Conservation (phyloP, 306 rosid genomes). For the Prunus campanulata region DNA sequence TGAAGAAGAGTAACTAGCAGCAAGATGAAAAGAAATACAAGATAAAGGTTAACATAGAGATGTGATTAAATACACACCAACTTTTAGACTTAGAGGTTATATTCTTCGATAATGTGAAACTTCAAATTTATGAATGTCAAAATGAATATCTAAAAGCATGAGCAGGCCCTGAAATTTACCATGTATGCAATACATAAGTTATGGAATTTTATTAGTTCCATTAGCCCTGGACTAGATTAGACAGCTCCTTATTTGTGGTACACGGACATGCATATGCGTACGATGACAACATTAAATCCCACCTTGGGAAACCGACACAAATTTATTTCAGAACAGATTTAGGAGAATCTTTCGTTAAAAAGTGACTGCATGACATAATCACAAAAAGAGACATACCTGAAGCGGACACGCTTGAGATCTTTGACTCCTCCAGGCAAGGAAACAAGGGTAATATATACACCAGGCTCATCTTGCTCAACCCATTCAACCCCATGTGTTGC, state of each 20-base stretch:
- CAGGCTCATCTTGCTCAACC: slow-evolving; percentile 95
- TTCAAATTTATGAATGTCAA: background rate
- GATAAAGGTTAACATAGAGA: background rate
- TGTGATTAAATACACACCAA: background rate
- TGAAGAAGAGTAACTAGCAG: background rate
- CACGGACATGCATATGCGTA: background rate
- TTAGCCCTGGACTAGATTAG: background rate
- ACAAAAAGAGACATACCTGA: slow-evolving; percentile 55
- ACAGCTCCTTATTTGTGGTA: background rate
- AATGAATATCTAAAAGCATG: background rate
- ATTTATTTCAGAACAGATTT: background rate
- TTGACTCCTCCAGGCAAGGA: slow-evolving; percentile 76
- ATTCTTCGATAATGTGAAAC: background rate
- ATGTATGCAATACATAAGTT: background rate
- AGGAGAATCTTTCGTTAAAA: background rate
- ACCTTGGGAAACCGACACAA: background rate
- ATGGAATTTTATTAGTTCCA: background rate
- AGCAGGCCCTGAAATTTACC: background rate
- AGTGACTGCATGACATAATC: background rate
- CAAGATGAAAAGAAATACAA: background rate
- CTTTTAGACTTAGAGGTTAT: background rate
- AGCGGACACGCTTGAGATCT: slow-evolving; percentile 95
- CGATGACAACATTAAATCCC: background rate
- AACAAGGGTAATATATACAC: slow-evolving; percentile 82
- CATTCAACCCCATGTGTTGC: slow-evolving; percentile 60